Conservation (phyloP, 768 basidiomycete genomes). For the Sarcodon sp. region DNA sequence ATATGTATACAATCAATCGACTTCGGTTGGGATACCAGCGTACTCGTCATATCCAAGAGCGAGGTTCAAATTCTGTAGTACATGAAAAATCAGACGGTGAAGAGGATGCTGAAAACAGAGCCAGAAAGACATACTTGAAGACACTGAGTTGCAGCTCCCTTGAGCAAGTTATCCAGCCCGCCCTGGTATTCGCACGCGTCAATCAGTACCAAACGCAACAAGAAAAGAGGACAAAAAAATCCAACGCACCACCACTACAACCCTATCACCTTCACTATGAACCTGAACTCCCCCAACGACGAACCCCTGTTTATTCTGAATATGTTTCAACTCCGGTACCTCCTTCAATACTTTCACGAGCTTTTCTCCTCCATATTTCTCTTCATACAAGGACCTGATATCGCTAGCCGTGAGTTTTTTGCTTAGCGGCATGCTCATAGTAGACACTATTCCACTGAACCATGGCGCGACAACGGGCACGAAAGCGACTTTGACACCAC, state of each 20-base stretch:
- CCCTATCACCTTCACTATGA: slow-evolving; percentile 77
- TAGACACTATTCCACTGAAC: slow-evolving; percentile 94
- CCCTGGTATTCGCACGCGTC: slow-evolving; percentile 36
- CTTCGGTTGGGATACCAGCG: slow-evolving; percentile 51
- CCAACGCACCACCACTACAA: slow-evolving; percentile 77
- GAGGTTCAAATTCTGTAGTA: slow-evolving; percentile 74
- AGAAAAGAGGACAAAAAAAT: neutral
- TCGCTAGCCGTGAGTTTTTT: slow-evolving; percentile 58
- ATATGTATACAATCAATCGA: neutral
- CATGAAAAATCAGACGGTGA: neutral
- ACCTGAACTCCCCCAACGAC: slow-evolving; percentile 89
- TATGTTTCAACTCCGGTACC: slow-evolving; percentile 62
- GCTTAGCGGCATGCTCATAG: slow-evolving; percentile 70
- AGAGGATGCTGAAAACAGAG: neutral
- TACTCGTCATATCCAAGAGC: slow-evolving; percentile 81
- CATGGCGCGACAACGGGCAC: slow-evolving; percentile 81
- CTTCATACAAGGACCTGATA: slow-evolving; percentile 59
- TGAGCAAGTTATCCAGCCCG: slow-evolving; percentile 90
- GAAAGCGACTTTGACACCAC: slow-evolving; percentile 59
- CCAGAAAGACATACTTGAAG: slow-evolving; percentile 53
- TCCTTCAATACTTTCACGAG: slow-evolving; percentile 56
- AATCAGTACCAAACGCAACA: neutral
- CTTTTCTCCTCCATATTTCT: slow-evolving; percentile 64
- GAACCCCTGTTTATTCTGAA: slow-evolving; percentile 82
- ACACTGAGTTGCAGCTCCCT: slow-evolving; percentile 99